Base-by-base conservation (phyloP, 441 rosid species). In the Omphalea diandra region DNA sequence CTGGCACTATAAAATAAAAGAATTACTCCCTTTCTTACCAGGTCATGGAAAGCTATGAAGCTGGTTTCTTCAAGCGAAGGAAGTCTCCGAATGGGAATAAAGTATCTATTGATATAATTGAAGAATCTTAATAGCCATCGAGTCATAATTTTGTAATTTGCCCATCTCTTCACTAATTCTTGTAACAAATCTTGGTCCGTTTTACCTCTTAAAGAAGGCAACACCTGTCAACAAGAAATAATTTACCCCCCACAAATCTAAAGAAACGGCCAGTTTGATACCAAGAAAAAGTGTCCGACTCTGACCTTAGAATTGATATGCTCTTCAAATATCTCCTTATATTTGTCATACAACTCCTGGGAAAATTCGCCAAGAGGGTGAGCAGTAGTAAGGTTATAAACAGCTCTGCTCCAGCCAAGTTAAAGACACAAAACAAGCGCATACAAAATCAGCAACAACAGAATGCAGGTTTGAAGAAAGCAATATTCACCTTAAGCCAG, bases 161-260 rank as follows among this genome's bases (percentile, higher is more conserved):
- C 70, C 98, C 97, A 93, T 68, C 91, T 84, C 38, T 74, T 86
- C 72, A 93, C 96, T 49, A 93, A 82, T 82, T 93, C 98, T 63
- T 93, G 83, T 80, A 93, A 71, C 94, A 90, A 81, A 56, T 80
- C 88, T 52, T 88, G 96, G 70, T 84, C 98, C 77, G 82, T 92
- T 75, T 88, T 90, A 78, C 87, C 97, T 77, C 73, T 84, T 54
- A 93, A 65, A 35, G 91, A 87, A 10, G 97, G 90, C 57, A 90
- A 68, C 1, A 90, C 94, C 98, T 93, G 72, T 65, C 33, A 50
- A n/a, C n/a, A n/a, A n/a, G n/a, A 62, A 50, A 33, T 41, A 54
- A 40, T 40, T 43, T 10, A n/a, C n/a, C n/a, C n/a, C n/a, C n/a
- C n/a, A n/a, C n/a, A n/a, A n/a, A n/a, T n/a, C n/a, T n/a, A n/a